Conservation (phyloP, 78 protist species). For the Dictyostelium capitatum region DNA sequence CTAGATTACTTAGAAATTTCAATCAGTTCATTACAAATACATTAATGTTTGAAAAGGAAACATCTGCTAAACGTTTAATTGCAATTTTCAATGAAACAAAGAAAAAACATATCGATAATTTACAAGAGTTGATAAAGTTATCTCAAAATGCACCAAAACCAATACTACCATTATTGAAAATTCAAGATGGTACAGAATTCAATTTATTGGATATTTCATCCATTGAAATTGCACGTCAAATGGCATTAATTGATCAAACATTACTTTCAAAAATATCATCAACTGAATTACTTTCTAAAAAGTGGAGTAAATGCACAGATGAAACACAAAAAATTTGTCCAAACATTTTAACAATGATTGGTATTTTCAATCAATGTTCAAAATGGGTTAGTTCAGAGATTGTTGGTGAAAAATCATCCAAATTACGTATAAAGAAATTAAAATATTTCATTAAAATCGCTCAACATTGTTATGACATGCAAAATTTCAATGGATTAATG, state of each 20-base stretch:
- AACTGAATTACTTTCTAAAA: constrained; percentile 83
- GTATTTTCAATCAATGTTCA: constrained; percentile 78
- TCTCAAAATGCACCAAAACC: constrained; percentile 73
- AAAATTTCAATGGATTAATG: constrained; percentile 60
- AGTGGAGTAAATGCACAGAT: constrained; percentile 73
- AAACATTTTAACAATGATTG: constrained; percentile 88
- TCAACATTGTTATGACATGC: constrained; percentile 71
- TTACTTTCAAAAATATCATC: constrained; percentile 74
- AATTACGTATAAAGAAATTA: constrained; percentile 43
- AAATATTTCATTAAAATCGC: constrained; percentile 66
- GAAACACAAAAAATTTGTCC: constrained; percentile 86
- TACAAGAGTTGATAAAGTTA: constrained; percentile 51
- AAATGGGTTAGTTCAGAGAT: constrained; percentile 68
- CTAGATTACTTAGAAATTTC: constrained; percentile 37
- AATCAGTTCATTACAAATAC: constrained; percentile 60
- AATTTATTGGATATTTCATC: constrained; percentile 64
- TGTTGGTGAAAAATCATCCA: constrained; percentile 46
- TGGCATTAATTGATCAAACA: constrained; percentile 86
- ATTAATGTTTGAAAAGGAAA: constrained; percentile 59
- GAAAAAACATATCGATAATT: constrained; percentile 47
- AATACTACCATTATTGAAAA: constrained; percentile 29
- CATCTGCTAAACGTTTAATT: constrained; percentile 43
- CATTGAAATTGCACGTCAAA: constrained; percentile 88
- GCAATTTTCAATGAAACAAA: constrained; percentile 75
- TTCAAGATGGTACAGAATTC: constrained; percentile 1